Conservation (phyloP, 768 basidiomycete genomes). For the Podaxis rugospora region DNA sequence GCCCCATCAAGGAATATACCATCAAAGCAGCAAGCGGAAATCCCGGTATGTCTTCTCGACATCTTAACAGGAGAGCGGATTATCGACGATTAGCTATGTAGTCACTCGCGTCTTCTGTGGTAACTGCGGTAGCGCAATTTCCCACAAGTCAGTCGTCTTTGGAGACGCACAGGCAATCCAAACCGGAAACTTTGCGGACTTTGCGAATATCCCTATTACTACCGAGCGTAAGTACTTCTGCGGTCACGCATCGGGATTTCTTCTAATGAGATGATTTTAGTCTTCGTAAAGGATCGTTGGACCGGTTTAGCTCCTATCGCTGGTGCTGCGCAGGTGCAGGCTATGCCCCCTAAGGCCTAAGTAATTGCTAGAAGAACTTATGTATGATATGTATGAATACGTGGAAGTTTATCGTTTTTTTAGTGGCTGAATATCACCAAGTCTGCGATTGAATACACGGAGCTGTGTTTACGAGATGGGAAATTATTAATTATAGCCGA, state of each 20-base stretch:
- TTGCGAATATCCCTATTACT: slow-evolving; percentile 24
- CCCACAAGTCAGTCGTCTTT: slow-evolving; percentile 28
- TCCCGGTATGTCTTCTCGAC: slow-evolving; percentile 20
- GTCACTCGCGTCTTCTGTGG: slow-evolving; percentile 34
- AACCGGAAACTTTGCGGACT: slow-evolving; percentile 32
- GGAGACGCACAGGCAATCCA: slow-evolving; percentile 32
- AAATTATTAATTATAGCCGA: no score
- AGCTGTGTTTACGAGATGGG: not conserved
- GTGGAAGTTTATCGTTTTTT: not conserved
- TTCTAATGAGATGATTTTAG: slow-evolving; percentile 11
- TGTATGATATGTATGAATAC: not conserved
- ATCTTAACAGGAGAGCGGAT: not conserved
- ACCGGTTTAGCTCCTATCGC: slow-evolving; percentile 18
- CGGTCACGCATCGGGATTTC: not conserved
- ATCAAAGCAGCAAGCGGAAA: slow-evolving; percentile 29
- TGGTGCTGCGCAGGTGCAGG: slow-evolving; percentile 22
- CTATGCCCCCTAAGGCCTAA: not conserved
- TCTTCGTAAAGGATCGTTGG: slow-evolving; percentile 34
- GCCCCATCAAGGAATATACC: slow-evolving; percentile 27
- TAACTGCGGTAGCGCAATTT: slow-evolving; percentile 32
- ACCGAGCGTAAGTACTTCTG: slow-evolving; percentile 24
- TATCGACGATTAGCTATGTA: slow-evolving; percentile 1
- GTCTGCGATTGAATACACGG: not conserved
- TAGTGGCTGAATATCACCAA: not conserved
- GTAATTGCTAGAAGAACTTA: not conserved